Evolutionary conservation across 1,139 yeast species (phyloP), one percentile per base, ranked within the genome.

Genomic region (Hyphopichia khmerensis): DNA sequence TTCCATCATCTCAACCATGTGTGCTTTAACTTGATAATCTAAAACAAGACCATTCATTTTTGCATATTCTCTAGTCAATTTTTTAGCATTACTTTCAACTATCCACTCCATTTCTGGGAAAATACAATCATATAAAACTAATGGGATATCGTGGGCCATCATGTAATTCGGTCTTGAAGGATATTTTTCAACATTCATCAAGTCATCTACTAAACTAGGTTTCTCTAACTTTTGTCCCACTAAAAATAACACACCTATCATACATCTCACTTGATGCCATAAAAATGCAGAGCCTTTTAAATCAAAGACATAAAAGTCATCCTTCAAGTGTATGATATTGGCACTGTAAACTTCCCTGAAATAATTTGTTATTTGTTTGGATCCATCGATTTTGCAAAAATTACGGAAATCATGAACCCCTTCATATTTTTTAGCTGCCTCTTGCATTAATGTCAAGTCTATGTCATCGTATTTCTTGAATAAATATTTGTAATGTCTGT

Each of bases 211-310:
- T 1, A 90, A 60, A 0, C 64, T 59, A 0, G 88, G 83, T 0
- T 61, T 47, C 62, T 95, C 99, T 24, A 80, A 72, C 15, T 71
- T 72, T 60, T 90, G 96, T 1, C 96, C 99, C 4, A 91, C 81
- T 21, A 85, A 64, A 43, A 95, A 80, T 41, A 95, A 62, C 7
- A 87, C 72, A 0, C 96, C 96, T 67, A 90, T 80, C 96, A 95
- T 93, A 52, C 96, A 90, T 41, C 99, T 77, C 18, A 95, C 99
- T 62, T 95, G 99, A 60, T 95, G 98, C 99, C 99, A 95, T 45
- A 95, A 67, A 53, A 95, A 95, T 7, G 99, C 99, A 2, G 88
- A 72, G 0, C 99, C 99, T 49, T 79, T 75, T 41, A 93, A 68
- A 58, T 90, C 91, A 59, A 93, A 83, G 45, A 84, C 85, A 55